Evolutionary conservation across 2,329 filamentous ascomycete genomes (phyloP).

Genomic region (Phialophora macrospora): DNA sequence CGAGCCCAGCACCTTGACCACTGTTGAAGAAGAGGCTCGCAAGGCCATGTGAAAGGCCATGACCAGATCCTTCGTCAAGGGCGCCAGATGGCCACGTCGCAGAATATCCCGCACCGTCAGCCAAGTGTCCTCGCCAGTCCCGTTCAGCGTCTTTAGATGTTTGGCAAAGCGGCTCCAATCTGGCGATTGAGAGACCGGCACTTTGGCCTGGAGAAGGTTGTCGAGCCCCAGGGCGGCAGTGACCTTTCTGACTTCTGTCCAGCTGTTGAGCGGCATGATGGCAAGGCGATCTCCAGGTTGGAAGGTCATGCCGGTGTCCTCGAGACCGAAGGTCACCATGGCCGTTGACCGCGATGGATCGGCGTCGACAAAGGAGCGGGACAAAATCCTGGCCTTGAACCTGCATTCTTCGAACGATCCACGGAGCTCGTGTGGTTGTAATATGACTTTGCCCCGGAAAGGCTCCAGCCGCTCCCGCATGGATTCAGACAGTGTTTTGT

Average conservation of each 20-base stretch:
- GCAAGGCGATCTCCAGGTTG: constrained; percentile 29
- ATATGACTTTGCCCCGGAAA: constrained; percentile 27
- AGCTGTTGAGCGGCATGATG: constrained; percentile 31
- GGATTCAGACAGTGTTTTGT: constrained; percentile 30
- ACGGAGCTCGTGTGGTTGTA: constrained; percentile 25
- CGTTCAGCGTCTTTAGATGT: constrained; percentile 23
- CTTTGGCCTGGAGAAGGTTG: constrained; percentile 15
- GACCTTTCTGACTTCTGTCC: constrained; percentile 28
- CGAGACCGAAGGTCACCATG: constrained; percentile 29
- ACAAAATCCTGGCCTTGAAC: constrained; percentile 29
- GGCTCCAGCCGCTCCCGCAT: constrained; percentile 30
- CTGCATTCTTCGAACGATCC: constrained; percentile 31
- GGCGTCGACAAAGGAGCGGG: constrained; percentile 22
- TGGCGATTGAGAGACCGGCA: constrained; percentile 19
- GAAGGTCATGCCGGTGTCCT: constrained; percentile 28
- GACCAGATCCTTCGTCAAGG: constrained; percentile 26
- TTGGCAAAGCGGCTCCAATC: constrained; percentile 27
- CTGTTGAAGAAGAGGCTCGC: constrained; percentile 25
- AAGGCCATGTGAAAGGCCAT: constrained; percentile 27
- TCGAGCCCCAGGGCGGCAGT: constrained; percentile 27
- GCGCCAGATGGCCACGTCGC: constrained; percentile 26
- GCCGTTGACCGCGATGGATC: constrained; percentile 22
- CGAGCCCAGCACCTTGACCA: constrained; percentile 24
- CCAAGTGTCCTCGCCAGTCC: neutral
- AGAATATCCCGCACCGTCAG: constrained; percentile 29